Evolutionary conservation across 306 rosid genomes (phyloP).

Genomic region (Rubus idaeus): DNA sequence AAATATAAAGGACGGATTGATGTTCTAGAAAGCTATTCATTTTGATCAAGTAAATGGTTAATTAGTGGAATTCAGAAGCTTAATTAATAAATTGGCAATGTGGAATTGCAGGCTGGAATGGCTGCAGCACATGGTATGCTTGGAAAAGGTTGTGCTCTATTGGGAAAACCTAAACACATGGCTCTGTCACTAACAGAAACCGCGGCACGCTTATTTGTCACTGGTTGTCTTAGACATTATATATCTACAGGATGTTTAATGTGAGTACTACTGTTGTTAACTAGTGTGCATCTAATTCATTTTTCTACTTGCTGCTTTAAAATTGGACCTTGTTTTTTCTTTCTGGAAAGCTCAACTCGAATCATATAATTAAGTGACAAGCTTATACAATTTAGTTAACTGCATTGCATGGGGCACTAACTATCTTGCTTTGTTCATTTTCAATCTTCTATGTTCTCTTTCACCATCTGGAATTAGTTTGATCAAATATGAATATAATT

Average conservation of each 20-base stretch:
- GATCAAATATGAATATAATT: neutral
- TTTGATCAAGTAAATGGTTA: no score
- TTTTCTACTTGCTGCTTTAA: no score
- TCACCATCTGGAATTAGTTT: neutral
- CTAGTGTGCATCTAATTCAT: no score
- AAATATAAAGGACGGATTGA: no score
- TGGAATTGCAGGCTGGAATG: conserved; percentile 70
- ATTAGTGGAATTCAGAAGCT: no score
- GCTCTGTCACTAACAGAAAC: conserved; percentile 70
- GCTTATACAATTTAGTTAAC: neutral
- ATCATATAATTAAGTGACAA: no score
- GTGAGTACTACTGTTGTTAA: conserved; percentile 48
- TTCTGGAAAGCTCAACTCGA: no score
- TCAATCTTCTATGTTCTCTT: no score
- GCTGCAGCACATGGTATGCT: conserved; percentile 67
- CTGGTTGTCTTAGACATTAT: conserved; percentile 56
- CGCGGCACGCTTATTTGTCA: conserved; percentile 64
- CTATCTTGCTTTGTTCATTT: neutral
- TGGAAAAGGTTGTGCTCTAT: conserved; percentile 50
- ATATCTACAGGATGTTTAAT: conserved; percentile 65
- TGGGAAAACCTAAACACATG: conserved; percentile 80
- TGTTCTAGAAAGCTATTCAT: no score
- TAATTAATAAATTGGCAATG: no score
- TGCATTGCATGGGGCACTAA: no score
- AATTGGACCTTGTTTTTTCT: no score